Evolutionary conservation across 108 stramenopile genomes (phyloP).

Genomic region (Epithemia pelagica): DNA sequence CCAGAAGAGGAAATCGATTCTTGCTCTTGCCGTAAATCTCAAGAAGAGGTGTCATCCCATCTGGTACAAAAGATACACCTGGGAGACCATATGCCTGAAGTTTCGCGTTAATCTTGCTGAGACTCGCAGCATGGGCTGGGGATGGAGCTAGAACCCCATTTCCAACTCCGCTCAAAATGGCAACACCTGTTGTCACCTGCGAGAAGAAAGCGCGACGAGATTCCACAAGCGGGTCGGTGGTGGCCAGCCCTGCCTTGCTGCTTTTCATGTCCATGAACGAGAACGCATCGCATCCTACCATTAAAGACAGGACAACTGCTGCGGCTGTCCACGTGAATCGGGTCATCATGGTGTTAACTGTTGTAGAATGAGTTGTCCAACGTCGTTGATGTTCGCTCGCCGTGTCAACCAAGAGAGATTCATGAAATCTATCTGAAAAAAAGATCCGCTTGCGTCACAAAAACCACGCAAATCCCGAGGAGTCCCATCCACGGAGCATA

Average conservation of each 20-base stretch:
- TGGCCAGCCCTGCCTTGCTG: not conserved
- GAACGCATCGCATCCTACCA: not conserved
- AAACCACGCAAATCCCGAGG: no score
- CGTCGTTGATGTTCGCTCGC: no score
- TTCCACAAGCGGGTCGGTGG: conserved; percentile 5
- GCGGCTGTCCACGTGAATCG: not conserved
- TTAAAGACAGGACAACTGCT: not conserved
- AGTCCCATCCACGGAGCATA: no score
- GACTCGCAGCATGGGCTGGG: conserved; percentile 60
- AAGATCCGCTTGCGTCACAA: no score
- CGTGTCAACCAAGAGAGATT: no score
- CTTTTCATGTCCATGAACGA: conserved; percentile 6
- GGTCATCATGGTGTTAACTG: no score
- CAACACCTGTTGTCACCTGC: conserved; percentile 32
- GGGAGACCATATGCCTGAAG: conserved; percentile 70
- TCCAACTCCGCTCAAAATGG: conserved; percentile 19
- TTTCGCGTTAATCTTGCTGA: conserved; percentile 67
- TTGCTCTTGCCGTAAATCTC: conserved; percentile 80
- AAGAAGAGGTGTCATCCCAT: conserved; percentile 78
- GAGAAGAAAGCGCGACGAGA: conserved; percentile 65
- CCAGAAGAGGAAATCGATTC: conserved; percentile 83
- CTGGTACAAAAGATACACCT: conserved; percentile 43
- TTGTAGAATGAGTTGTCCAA: no score
- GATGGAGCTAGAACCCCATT: conserved; percentile 38
- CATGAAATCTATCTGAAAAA: no score